Evolutionary conservation across 1,284 basidiomycete species (phyloP), one percentile per base, ranked within the genome.

Genomic region (Moesziomyces antarcticus): DNA sequence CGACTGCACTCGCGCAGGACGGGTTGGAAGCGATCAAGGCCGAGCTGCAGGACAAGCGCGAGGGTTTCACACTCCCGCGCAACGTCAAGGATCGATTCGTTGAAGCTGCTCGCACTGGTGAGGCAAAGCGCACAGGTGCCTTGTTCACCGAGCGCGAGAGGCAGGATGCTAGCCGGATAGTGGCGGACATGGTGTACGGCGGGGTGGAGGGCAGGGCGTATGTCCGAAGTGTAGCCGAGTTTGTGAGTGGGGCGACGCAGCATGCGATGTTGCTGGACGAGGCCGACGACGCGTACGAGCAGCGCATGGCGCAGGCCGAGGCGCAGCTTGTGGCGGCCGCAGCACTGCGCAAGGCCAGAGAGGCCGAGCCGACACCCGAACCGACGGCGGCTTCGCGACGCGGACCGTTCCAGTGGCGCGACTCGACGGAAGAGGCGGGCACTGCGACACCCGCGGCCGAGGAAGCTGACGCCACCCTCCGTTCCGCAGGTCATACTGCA

Each of bases 221-320:
- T 42, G 60, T 72, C 10, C 67, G 71, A 25, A 77, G 74, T 37
- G 40, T 81, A 3, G 76, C 74, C 16, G 76, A 75, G 13, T 81
- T 81, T 57, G 72, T 76, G 3, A 48, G 49, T 16, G 75, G 78
- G 1, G 79, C 78, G 3, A 50, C 47, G 59, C 67, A 43, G 43
- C 72, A 57, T 14, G 62, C 67, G 13, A 56, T 74, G 49, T 42
- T 66, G 33, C 57, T 65, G 33, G 54, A 71, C 27, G 61, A 60
- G 25, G 56, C 47, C 0, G 71, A 73, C 42, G 71, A 73, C 18
- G 71, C 18, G 16, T 42, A 61, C n/a, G 65, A 68, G 40, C 48
- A 55, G 40, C 56, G 40, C 16, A 49, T 56, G 9, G 60, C 50
- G 13, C 56, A 63, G 30, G 67, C 67, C 16, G 67, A 70, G 40